These are phyloP conservation scores for Nicotiana attenuata DNA, from an alignment of 257 asterid species.

Conservation along the genomic window DNA sequence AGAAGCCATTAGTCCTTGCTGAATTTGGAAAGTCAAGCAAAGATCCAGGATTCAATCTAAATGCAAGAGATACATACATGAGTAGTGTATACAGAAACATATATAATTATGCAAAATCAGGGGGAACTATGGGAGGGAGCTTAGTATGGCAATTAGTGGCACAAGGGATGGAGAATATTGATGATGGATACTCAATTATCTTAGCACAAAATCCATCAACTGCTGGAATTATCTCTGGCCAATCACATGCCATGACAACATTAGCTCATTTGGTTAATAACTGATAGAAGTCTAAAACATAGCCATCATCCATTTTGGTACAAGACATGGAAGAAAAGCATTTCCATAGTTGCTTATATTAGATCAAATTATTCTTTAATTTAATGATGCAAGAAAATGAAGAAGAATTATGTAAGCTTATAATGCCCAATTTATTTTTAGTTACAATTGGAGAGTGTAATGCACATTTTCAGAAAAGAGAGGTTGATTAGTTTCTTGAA, in stretches of 20 bases:
- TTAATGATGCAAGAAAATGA: too few relatives aligned
- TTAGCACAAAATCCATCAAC: constrained; percentile 37
- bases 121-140: constrained; percentile 36
- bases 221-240: constrained; percentile 30
- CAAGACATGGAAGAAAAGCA: background rate
- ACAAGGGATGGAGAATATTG: constrained; percentile 33
- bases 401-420: background rate
- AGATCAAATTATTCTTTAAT: background rate
- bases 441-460: background rate
- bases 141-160: constrained; percentile 48
- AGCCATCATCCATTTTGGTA: background rate
- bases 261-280: constrained; percentile 7
- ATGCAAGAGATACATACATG: constrained; percentile 33
- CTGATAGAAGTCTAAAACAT: too few relatives aligned
- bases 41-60: constrained; percentile 32
- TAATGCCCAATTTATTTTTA: background rate
- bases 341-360: background rate
- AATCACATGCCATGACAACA: constrained; percentile 33
- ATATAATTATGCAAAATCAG: constrained; percentile 30
- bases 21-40: constrained; percentile 49
- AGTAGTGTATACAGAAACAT: constrained; percentile 21
- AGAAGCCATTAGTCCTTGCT: constrained; percentile 40
- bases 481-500: background rate
- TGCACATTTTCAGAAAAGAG: background rate
- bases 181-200: constrained; percentile 41